Percentiles rank a stretch among this genome's conserved stretches.
Conservation (phyloP, 768 basidiomycete genomes). For the Sarcomyxa edulis region DNA sequence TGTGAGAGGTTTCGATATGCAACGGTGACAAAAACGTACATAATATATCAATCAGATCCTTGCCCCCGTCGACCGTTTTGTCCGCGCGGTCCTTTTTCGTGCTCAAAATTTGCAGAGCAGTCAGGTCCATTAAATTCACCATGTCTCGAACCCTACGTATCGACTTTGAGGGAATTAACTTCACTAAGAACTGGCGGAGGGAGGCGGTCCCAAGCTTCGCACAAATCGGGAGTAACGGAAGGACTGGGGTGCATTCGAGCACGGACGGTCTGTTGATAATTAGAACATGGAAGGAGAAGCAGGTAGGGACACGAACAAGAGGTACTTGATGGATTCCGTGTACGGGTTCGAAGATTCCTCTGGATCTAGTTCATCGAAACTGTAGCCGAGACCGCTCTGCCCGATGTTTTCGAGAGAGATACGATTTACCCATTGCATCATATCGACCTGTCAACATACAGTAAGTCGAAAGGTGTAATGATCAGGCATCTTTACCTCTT, state of each 20-base stretch:
- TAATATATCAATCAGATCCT: conserved; percentile 24
- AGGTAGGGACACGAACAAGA: conserved; percentile 8
- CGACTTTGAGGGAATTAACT: conserved; percentile 14
- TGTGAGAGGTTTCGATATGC: background rate
- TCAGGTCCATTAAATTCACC: conserved; percentile 21
- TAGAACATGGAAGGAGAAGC: background rate
- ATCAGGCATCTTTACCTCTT: conserved; percentile 6
- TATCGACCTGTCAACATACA: conserved; percentile 16
- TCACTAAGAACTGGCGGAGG: conserved; percentile 19
- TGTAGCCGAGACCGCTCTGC: conserved; percentile 27
- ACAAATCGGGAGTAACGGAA: conserved; percentile 18
- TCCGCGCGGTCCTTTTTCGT: conserved; percentile 23
- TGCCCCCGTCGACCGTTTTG: conserved; percentile 21
- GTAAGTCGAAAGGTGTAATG: background rate
- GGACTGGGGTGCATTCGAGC: conserved; percentile 13
- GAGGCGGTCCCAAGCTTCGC: conserved; percentile 18
- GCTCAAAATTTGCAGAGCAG: conserved; percentile 18
- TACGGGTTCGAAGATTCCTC: conserved; percentile 13
- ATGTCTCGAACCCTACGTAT: conserved; percentile 19
- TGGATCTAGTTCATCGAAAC: conserved; percentile 22
- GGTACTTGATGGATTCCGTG: conserved; percentile 10
- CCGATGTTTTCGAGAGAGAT: conserved; percentile 29
- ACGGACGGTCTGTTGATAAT: conserved; percentile 14
- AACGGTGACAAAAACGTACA: conserved; percentile 11
- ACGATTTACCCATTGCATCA: conserved; percentile 26